Percentiles rank a stretch among this genome's conserved stretches.
These are phyloP conservation scores for Clarireedia monteithiana DNA, from an alignment of 2,329 filamentous ascomycete species.

Conservation along the genomic window DNA sequence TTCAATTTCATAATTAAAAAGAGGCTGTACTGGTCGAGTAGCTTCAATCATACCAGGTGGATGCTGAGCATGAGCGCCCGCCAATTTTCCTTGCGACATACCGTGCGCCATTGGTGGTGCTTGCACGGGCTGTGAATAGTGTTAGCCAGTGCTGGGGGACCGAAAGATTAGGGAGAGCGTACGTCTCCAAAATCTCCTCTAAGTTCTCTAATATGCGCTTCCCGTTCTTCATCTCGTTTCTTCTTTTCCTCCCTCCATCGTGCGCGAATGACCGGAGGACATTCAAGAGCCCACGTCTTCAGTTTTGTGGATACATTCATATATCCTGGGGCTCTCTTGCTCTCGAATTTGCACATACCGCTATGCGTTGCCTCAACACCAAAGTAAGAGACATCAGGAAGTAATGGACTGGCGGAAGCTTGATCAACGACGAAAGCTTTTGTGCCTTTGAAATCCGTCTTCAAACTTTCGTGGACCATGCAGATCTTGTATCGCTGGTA, in stretches of 20 bases:
- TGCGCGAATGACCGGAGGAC: slow-evolving; percentile 15
- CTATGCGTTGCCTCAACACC: slow-evolving; percentile 69
- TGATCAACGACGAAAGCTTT: slow-evolving; percentile 61
- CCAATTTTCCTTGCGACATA: slow-evolving; percentile 13
- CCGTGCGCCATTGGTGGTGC: slow-evolving; percentile 15
- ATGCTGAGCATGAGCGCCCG: background rate
- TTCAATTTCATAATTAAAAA: slow-evolving; percentile 20
- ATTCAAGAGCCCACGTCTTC: slow-evolving; percentile 24
- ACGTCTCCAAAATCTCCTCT: slow-evolving; percentile 12
- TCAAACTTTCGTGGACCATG: slow-evolving; percentile 69
- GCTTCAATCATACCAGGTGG: slow-evolving; percentile 14
- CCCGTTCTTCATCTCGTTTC: slow-evolving; percentile 17
- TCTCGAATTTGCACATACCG: slow-evolving; percentile 65
- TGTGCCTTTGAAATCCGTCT: slow-evolving; percentile 59
- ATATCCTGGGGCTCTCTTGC: slow-evolving; percentile 55
- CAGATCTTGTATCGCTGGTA: slow-evolving; percentile 64
- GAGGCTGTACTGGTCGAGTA: slow-evolving; percentile 8
- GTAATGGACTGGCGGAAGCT: slow-evolving; percentile 58
- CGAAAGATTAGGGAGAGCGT: background rate
- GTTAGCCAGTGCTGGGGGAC: background rate
- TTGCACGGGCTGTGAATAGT: slow-evolving; percentile 6
- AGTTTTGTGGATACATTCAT: slow-evolving; percentile 27
- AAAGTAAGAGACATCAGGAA: slow-evolving; percentile 63
- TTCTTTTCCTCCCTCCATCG: slow-evolving; percentile 22
- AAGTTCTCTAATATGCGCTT: slow-evolving; percentile 23